Evolutionary conservation across 805 yeast species (phyloP), one percentile per base, ranked within the genome.

Genomic region (Ogataea zsoltii): DNA sequence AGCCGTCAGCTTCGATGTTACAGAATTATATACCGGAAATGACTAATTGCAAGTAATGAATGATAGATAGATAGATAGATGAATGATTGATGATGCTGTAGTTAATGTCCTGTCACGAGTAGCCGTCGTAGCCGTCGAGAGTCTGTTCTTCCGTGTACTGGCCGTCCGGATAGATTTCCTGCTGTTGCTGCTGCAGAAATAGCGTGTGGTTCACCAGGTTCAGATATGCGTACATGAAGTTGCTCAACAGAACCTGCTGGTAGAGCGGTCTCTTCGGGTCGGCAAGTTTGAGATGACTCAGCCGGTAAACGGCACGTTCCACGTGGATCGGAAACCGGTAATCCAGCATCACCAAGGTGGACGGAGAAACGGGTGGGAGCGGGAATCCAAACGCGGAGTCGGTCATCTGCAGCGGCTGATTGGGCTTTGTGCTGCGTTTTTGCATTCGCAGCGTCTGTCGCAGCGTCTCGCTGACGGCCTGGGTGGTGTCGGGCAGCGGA

Each of bases 141-240:
- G 40, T 37, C 32, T 37, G 40, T 3, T 30, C 15, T 12, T 37
- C 40, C 4, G 30, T 12, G 14, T 30, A 30, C 35, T 31, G 30
- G 14, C 30, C 28, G 10, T 44, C 41, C 16, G 48, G 44, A 44
- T 53, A 68, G 40, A 44, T 41, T 14, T 72, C 76, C 28, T 71
- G 76, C 49, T 71, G 64, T 37, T 62, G 65, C 49, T 83, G 88
- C 57, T 86, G 92, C 50, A 87, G 65, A 64, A 84, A 88, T 54
- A 86, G 71, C 13, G 92, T 91, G 62, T 92, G 97, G 65, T 92
- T 96, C 45, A 94, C 96, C 66, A 94, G 72, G 61, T 94, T 92
- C 72, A 94, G 76, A 66, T 94, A 94, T 0, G 97, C 92, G 62
- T 94, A 94, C 99, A 94, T 94, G 77, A 94, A 94, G 64, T 94